Conservation (phyloP, 148 eudicot genomes). For the Rhododendron ovatum region DNA sequence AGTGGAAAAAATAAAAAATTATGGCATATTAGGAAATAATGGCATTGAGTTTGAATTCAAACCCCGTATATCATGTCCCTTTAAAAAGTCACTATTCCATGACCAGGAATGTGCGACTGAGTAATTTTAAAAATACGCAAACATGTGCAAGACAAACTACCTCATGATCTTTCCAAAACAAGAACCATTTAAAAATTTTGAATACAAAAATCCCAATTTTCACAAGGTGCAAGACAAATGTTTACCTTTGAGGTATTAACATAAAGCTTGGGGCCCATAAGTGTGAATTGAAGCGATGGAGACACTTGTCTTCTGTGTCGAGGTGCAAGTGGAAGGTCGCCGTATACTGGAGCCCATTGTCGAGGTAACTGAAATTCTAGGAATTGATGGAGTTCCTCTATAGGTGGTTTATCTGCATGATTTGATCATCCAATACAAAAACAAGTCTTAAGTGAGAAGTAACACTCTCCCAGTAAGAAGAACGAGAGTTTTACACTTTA, state of each 20-base stretch:
- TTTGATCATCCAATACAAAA: slow-evolving; percentile 11
- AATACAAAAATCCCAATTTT: not conserved
- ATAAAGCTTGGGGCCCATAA: slow-evolving; percentile 85
- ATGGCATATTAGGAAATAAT: not conserved
- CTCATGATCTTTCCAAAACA: not conserved
- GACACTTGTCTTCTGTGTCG: slow-evolving; percentile 66
- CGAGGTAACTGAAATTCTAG: slow-evolving; percentile 92
- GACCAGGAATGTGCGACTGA: not conserved
- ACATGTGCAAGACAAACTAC: not conserved
- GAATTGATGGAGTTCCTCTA: slow-evolving; percentile 84
- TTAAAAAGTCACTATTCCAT: not conserved
- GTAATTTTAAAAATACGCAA: not conserved
- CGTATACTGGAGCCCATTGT: slow-evolving; percentile 94
- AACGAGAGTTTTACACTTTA: not conserved
- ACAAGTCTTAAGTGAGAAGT: not conserved
- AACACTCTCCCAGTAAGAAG: not conserved
- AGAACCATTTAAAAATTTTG: slow-evolving; percentile 2
- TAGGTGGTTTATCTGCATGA: slow-evolving; percentile 85
- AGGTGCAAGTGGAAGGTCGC: slow-evolving; percentile 82
- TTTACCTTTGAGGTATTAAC: slow-evolving; percentile 71
- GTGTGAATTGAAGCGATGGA: slow-evolving; percentile 70
- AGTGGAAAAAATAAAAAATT: not conserved
- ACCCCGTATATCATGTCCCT: not conserved
- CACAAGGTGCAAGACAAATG: not conserved
- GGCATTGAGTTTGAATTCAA: not conserved